Evolutionary conservation across 768 basidiomycete species (phyloP).

Genomic region (Termitomyces sp.): DNA sequence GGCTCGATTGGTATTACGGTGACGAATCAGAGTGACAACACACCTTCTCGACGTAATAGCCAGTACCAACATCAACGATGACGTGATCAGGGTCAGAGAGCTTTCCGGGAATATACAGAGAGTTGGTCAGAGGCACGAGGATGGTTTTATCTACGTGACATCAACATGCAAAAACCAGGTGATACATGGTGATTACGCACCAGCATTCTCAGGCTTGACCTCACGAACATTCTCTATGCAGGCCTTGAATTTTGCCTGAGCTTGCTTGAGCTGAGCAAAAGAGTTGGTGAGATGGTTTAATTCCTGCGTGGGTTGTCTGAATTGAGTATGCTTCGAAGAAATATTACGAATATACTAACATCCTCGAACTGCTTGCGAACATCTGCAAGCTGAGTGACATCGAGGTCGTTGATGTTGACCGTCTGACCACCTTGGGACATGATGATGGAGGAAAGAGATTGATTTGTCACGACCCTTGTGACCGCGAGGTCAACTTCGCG

Average conservation of each 20-base stretch:
- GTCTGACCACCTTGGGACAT: slow-evolving; percentile 54
- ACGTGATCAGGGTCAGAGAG: slow-evolving; percentile 80
- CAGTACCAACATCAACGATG: slow-evolving; percentile 93
- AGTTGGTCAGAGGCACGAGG: slow-evolving; percentile 90
- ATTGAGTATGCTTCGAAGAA: background rate
- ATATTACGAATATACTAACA: slow-evolving; percentile 33
- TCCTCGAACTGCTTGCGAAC: slow-evolving; percentile 92
- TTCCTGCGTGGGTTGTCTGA: slow-evolving; percentile 53
- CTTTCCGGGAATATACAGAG: slow-evolving; percentile 92
- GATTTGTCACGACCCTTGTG: slow-evolving; percentile 1
- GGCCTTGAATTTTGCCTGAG: slow-evolving; percentile 86
- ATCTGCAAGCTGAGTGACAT: slow-evolving; percentile 80
- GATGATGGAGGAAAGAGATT: slow-evolving; percentile 17
- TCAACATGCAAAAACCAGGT: background rate
- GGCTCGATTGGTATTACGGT: background rate
- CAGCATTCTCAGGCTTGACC: slow-evolving; percentile 64
- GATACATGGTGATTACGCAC: slow-evolving; percentile 25
- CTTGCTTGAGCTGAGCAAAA: slow-evolving; percentile 88
- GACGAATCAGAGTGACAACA: slow-evolving; percentile 9
- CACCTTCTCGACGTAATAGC: slow-evolving; percentile 95
- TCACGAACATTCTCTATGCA: slow-evolving; percentile 80
- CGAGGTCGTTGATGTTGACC: slow-evolving; percentile 78
- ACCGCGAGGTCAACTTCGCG: background rate
- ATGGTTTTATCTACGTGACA: slow-evolving; percentile 68
- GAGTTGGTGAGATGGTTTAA: slow-evolving; percentile 87